Percentiles rank a stretch among this genome's conserved stretches.
phyloP scores from a whole-genome alignment of 2,329 filamentous ascomycete genomes.

The Cordyceps cicadae region DNA sequence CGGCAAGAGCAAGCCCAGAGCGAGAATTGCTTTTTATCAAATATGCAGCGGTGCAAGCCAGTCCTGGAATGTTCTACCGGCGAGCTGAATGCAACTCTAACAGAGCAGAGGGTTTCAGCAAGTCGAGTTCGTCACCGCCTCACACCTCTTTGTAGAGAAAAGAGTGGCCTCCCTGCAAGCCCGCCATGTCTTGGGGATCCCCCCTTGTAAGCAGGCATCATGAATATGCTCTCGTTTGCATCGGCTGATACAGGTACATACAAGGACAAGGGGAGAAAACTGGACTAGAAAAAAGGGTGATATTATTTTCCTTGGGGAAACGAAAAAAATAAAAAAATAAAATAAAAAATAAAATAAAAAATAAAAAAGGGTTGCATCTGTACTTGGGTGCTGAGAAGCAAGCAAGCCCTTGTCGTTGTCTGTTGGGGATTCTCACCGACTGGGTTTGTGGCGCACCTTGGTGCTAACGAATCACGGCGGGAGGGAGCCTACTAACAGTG shows the following conservation, averaged over 20 bases:
- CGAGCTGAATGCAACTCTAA: not conserved
- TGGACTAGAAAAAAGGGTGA: not conserved
- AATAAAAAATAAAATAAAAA: too few species aligned
- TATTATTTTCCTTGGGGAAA: too few species aligned
- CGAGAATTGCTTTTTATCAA: conserved; percentile 5
- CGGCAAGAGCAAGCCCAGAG: not conserved
- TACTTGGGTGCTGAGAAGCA: not conserved
- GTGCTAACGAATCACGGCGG: too few species aligned
- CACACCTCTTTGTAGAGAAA: not conserved
- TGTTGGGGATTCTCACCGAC: not conserved
- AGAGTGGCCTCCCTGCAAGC: too few species aligned
- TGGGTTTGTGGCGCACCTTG: not conserved
- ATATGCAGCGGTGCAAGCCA: not conserved
- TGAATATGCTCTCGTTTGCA: not conserved
- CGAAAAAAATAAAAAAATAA: too few species aligned
- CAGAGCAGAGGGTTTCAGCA: not conserved
- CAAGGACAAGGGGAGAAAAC: not conserved
- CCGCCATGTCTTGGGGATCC: too few species aligned
- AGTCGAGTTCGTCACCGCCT: not conserved
- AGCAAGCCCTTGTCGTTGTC: not conserved
- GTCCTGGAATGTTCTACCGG: not conserved
- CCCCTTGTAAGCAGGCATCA: not conserved
- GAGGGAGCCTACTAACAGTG: too few species aligned
- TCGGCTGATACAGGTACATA: not conserved
- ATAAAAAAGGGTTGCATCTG: too few species aligned